Evolutionary conservation across 371 early-diverging fungal genomes (phyloP), one percentile per base, ranked within the genome.

Genomic region (Rhizopus delemar): DNA sequence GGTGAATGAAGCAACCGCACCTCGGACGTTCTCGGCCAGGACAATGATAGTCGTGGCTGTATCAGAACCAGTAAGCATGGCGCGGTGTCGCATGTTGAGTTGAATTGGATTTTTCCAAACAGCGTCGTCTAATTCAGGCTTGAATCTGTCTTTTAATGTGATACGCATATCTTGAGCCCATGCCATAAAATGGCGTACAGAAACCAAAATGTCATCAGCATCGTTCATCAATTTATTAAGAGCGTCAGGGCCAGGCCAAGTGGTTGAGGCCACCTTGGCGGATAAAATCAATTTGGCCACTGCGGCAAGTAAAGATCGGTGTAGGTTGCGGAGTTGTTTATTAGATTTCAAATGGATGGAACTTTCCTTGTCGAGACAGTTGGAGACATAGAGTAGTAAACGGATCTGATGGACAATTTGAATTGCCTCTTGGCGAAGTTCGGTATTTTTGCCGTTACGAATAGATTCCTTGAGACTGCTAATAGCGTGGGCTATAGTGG

Each of bases 281-380:
- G 93, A 84, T 31, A 96, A 77, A 4, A 92, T 85, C 54, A 96
- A 69, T 51, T 92, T 93, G 35, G 91, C 90, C 8, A 95, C 72
- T 0, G 90, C 71, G 11, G 87, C 86, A 66, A 92, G 82, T n/a
- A 96, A 76, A 34, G 85, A 83, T 2, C 88, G 85, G 74, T 96
- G 92, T 49, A 87, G 82, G 41, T 75, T 71, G 60, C 87, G 84
- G 45, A 96, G 77, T 29, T 80, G 65, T 29, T 82, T 81, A 68
- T 91, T 87, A 38, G 78, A 69, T 35, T 85, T 82, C 57, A 91
- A 77, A 48, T 85, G 66, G 5, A 84, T 75, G 0, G 89, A 80
- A 0, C 65, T 74, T 34, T 92, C 91, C 53, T 85, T 85, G 16
- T 86, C 87, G 4, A 89, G 74, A 1, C 90, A 85, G 22, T 90